Conservation (phyloP, 2,329 filamentous ascomycete species). For the Neocatenulostroma microsporum region DNA sequence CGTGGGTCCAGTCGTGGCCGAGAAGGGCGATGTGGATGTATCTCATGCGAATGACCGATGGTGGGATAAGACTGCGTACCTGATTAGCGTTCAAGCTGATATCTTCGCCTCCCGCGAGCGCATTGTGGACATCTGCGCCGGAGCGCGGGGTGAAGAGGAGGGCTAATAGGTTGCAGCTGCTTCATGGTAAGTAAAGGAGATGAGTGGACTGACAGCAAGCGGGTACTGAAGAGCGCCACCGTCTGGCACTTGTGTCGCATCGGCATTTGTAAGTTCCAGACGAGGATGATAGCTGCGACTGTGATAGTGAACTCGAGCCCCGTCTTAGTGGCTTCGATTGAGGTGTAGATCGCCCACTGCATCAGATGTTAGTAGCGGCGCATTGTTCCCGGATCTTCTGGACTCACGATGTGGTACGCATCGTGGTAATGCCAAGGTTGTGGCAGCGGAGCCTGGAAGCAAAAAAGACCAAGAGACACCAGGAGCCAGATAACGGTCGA, state of each 20-base stretch:
- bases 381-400: too few species aligned
- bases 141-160: too few species aligned
- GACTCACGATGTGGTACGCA: too few species aligned
- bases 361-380: not conserved
- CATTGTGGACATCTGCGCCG: too few species aligned
- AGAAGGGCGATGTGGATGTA: conserved; percentile 12
- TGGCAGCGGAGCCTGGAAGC: too few species aligned
- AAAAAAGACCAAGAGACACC: conserved; percentile 11
- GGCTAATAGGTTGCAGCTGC: too few species aligned
- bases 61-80: conserved; percentile 17
- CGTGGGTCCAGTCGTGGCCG: conserved; percentile 12
- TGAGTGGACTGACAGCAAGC: conserved; percentile 22
- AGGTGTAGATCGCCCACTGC: conserved; percentile 16
- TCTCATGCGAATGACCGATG: conserved; percentile 12
- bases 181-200: too few species aligned
- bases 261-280: conserved; percentile 23
- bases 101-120: too few species aligned
- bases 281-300: conserved; percentile 16
- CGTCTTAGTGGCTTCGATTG: conserved; percentile 11
- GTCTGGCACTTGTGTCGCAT: conserved; percentile 16
- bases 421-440: too few species aligned
- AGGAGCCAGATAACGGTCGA: conserved; percentile 14
- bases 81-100: too few species aligned
- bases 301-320: conserved; percentile 18
- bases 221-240: conserved; percentile 18